Conservation (phyloP, 2,329 filamentous ascomycete genomes). For the Scopulariopsis brevicaulis region DNA sequence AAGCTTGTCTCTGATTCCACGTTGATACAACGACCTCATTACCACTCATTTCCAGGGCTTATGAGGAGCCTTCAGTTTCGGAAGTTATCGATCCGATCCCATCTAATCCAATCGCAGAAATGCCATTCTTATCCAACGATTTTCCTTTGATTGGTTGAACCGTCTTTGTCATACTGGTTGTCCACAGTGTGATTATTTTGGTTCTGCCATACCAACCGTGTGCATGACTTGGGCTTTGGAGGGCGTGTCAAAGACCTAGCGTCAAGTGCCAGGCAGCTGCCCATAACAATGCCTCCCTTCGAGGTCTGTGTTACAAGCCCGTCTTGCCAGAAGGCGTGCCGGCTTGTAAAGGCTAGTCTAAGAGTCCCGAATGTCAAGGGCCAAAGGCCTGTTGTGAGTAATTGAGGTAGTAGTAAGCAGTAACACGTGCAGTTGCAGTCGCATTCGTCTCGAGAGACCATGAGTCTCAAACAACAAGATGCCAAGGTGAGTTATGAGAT, state of each 20-base stretch:
- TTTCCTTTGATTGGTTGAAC: too few species aligned
- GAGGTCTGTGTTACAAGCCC: neutral
- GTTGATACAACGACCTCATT: too few species aligned
- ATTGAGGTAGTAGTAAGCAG: neutral
- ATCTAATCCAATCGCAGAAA: too few species aligned
- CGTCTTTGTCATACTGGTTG: too few species aligned
- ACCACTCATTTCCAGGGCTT: too few species aligned
- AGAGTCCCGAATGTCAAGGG: neutral
- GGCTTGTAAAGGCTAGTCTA: neutral
- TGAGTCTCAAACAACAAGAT: neutral
- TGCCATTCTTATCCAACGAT: too few species aligned
- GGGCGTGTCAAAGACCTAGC: neutral
- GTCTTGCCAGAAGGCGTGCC: neutral
- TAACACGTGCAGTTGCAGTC: neutral
- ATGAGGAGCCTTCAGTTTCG: too few species aligned
- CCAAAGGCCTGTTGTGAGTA: neutral
- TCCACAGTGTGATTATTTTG: too few species aligned
- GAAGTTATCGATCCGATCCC: too few species aligned
- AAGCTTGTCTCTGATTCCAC: too few species aligned
- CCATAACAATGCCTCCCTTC: neutral
- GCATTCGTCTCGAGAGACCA: neutral
- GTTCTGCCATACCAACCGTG: too few species aligned
- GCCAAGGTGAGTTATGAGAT: neutral
- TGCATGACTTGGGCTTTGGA: neutral
- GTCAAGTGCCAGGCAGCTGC: neutral